phyloP scores from a whole-genome alignment of 2,329 filamentous ascomycete genomes.

The Stemphylium lycopersici region DNA sequence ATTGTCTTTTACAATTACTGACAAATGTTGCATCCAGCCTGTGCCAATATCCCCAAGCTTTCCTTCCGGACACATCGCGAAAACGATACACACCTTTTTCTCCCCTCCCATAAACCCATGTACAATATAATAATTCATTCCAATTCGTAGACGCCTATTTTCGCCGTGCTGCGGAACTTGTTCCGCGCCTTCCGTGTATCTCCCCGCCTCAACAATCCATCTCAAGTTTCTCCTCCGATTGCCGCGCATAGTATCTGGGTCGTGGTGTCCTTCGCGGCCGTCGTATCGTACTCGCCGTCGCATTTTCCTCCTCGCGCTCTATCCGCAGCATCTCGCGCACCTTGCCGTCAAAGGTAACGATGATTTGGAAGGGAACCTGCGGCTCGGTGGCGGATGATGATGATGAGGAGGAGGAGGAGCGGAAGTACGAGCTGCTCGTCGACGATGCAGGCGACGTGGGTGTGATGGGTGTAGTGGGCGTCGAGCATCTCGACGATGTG shows the following conservation, averaged over 20 bases:
- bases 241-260: slow-evolving; percentile 20
- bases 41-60: background rate
- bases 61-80: background rate
- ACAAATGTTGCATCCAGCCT: background rate
- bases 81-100: background rate
- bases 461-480: slow-evolving; percentile 5
- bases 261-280: slow-evolving; percentile 5
- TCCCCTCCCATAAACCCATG: background rate
- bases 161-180: background rate
- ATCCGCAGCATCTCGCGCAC: slow-evolving; percentile 34
- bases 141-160: slow-evolving; percentile 1
- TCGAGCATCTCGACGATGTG: slow-evolving; percentile 3
- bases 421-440: slow-evolving; percentile 4
- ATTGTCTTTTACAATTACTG: background rate
- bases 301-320: slow-evolving; percentile 12
- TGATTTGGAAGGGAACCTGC: slow-evolving; percentile 33
- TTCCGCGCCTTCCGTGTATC: background rate
- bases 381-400: slow-evolving; percentile 17
- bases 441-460: slow-evolving; percentile 13
- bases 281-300: slow-evolving; percentile 7
- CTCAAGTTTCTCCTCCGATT: slow-evolving; percentile 1
- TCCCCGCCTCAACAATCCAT: background rate
- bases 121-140: slow-evolving; percentile 10
- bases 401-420: slow-evolving; percentile 12
- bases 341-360: slow-evolving; percentile 37